Conservation (phyloP, 352 stramenopile species). For the Globisporangium nunn region DNA sequence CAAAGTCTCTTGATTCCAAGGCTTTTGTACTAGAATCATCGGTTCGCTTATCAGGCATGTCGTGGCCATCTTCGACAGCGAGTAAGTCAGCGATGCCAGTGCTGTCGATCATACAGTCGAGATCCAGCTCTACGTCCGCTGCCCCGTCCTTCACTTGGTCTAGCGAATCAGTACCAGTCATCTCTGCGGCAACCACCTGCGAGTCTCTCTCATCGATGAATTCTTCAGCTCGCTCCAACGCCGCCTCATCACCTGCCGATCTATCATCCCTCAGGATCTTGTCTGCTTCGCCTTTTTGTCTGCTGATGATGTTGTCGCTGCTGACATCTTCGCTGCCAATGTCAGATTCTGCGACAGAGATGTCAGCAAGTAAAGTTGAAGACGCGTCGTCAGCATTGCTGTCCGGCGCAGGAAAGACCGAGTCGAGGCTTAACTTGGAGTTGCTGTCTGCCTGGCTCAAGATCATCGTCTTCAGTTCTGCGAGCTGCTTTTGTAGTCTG, state of each 20-base stretch:
- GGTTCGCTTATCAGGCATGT: background rate
- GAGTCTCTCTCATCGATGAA: background rate
- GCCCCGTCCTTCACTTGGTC: background rate
- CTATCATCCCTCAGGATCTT: background rate
- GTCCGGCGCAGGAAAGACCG: background rate
- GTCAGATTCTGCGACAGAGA: no score
- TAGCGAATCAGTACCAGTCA: background rate
- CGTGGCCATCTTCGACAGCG: background rate
- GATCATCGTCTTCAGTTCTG: background rate
- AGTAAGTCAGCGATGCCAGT: background rate
- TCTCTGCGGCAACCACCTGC: background rate
- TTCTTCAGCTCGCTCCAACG: background rate
- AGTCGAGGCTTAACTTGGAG: background rate
- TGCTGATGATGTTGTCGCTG: no score
- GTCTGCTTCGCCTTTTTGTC: background rate
- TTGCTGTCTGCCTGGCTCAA: background rate
- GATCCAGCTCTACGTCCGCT: background rate
- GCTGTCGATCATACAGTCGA: background rate
- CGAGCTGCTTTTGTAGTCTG: constrained; percentile 24
- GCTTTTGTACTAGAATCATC: background rate
- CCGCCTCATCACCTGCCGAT: background rate
- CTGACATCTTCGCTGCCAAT: no score
- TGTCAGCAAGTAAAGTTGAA: background rate
- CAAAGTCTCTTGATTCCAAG: background rate
- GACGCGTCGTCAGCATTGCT: background rate